A percentile compares a stretch with the other conserved stretches of the same genome.
Conservation (phyloP, 371 early-diverging fungal genomes). For the Mucor plumbeus region DNA sequence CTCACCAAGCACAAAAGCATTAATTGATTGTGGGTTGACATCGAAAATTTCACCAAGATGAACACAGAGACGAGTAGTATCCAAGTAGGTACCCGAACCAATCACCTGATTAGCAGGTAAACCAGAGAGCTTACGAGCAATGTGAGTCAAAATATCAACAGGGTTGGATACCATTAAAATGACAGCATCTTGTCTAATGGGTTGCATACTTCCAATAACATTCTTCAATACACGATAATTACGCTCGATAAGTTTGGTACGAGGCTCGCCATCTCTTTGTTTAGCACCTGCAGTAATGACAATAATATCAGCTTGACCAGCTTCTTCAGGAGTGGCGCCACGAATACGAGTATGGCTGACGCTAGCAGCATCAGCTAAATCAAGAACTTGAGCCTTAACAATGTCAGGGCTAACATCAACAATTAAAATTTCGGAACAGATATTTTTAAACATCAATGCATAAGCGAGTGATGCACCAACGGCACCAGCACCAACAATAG, state of each 20-base stretch:
- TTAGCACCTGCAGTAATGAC: conserved; percentile 91
- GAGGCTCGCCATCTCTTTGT: conserved; percentile 78
- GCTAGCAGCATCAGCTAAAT: conserved; percentile 79
- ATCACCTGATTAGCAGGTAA: conserved; percentile 80
- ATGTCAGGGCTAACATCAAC: conserved; percentile 70
- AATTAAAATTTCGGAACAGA: conserved; percentile 73
- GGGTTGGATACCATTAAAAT: conserved; percentile 87
- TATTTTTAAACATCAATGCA: conserved; percentile 71
- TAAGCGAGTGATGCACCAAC: conserved; percentile 84
- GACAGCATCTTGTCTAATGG: conserved; percentile 73
- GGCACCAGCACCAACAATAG: conserved; percentile 83
- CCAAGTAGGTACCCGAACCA: conserved; percentile 88
- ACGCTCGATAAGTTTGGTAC: conserved; percentile 77
- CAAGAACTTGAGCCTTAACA: conserved; percentile 78
- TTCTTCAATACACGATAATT: conserved; percentile 78
- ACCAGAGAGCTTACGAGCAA: conserved; percentile 82
- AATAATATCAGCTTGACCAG: conserved; percentile 85
- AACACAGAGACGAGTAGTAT: conserved; percentile 78
- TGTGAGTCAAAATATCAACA: conserved; percentile 79
- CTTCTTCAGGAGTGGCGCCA: conserved; percentile 66
- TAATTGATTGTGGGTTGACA: conserved; percentile 72
- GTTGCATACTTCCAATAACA: conserved; percentile 75
- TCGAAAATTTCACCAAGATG: conserved; percentile 63
- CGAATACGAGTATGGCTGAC: conserved; percentile 69
- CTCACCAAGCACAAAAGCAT: conserved; percentile 86